phyloP scores from a whole-genome alignment of 805 yeast species.

The Candida lessepsii region DNA sequence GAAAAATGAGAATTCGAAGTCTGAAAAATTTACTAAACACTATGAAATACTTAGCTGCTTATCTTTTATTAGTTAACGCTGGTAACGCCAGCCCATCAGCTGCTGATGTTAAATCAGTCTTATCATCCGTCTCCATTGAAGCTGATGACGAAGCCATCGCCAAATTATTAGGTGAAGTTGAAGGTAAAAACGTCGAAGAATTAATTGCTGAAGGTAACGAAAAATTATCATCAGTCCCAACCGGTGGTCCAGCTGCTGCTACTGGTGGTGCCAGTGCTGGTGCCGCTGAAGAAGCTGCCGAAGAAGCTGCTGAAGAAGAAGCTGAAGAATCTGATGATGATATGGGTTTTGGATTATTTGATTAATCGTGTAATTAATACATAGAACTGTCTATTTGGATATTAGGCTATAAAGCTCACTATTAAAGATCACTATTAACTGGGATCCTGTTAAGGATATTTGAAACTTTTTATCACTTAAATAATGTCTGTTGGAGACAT shows the following conservation, averaged over 20 bases:
- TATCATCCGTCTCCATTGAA: constrained; percentile 95
- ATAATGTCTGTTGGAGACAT: no score
- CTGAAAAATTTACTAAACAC: constrained; percentile 4
- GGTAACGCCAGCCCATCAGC: constrained; percentile 95
- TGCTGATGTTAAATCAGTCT: constrained; percentile 81
- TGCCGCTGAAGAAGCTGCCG: constrained; percentile 70
- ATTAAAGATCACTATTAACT: no score
- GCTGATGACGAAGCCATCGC: constrained; percentile 86
- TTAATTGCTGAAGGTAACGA: constrained; percentile 92
- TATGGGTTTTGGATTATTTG: constrained; percentile 62
- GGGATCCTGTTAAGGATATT: no score
- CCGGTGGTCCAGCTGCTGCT: constrained; percentile 96
- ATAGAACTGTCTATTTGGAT: background rate
- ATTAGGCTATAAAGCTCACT: no score
- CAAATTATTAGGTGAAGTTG: constrained; percentile 77
- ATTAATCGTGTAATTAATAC: constrained; percentile 24
- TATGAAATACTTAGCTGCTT: constrained; percentile 99
- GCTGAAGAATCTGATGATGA: constrained; percentile 69
- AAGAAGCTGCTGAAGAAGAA: constrained; percentile 67
- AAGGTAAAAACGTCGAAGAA: constrained; percentile 89
- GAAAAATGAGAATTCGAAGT: background rate
- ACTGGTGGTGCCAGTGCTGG: constrained; percentile 69
- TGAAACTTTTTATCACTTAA: constrained; percentile 9
- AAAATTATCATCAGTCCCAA: constrained; percentile 95
- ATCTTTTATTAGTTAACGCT: constrained; percentile 96